phyloP scores from a whole-genome alignment of 306 rosid genomes.

The Alnus rubra region DNA sequence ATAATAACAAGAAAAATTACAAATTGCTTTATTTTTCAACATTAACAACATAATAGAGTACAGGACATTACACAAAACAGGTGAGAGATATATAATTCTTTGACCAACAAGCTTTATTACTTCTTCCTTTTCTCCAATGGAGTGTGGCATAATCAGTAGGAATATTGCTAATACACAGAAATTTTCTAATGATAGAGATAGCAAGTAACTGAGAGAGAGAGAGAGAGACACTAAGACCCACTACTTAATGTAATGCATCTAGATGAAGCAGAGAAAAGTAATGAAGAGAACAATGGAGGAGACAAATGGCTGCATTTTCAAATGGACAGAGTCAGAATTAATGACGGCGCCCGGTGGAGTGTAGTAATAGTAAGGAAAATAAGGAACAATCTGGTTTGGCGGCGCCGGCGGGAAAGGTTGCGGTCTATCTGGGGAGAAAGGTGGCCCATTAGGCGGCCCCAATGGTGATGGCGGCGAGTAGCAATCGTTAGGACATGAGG shows the following conservation, averaged over 20 bases:
- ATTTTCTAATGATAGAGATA: neutral
- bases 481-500: slow-evolving; percentile 28
- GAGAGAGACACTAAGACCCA: neutral
- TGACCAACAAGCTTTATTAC: neutral
- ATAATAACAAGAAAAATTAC: neutral
- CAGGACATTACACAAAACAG: neutral
- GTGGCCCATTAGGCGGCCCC: slow-evolving; percentile 13
- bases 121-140: neutral
- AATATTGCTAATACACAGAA: too few relatives aligned
- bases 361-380: slow-evolving; percentile 15
- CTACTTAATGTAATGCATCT: neutral
- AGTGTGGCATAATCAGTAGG: neutral
- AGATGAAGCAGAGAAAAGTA: neutral
- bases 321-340: slow-evolving; percentile 13
- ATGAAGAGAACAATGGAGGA: slow-evolving; percentile 17
- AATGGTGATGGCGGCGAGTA: neutral
- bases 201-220: neutral
- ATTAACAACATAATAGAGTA: neutral
- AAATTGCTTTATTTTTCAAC: neutral
- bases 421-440: slow-evolving; percentile 1
- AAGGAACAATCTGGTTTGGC: slow-evolving; percentile 10
- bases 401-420: slow-evolving; percentile 17
- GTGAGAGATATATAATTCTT: neutral
- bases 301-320: slow-evolving; percentile 6
- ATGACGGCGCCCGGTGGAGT: neutral